Base-by-base conservation (phyloP, 345 rosid genomes). In the Citrus glauca region DNA sequence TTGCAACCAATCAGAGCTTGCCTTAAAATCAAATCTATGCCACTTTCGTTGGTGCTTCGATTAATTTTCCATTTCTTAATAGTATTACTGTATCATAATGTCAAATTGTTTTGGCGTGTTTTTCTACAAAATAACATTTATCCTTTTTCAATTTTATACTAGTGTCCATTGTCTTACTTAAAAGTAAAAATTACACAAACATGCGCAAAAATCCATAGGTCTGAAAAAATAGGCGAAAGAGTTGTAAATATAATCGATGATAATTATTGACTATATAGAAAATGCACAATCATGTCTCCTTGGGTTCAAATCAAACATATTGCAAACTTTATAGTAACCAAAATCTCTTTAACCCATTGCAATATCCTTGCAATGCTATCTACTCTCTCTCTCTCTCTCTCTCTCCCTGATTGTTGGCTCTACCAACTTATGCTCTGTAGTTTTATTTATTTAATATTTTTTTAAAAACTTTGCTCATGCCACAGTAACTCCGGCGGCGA, bases 401-500 rank as follows among this genome's bases (percentile, higher is more conserved):
- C 35, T 5, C 35, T 33, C 35, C 22, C 57, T 53, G 4, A 5
- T 53, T 53, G 57, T 17, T 53, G 57, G 57, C 57, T 53, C 6
- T 19, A 14, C 79, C 70, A 53, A 19, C 66, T 35, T 14, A 37
- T 50, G 10, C 3, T 42, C 6, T 27, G 5, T 17, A 40, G 30
- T 57, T n/a, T 70, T 6, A 33, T 63, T 78, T 63, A 28, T 55
- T 40, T 60, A 42, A 40, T 32, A 30, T 20, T 7, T 7, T 42
- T 38, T 69, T n/a, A n/a, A 10, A 59, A 24, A 24, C 24, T 53
- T 4, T 11, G 56, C 33, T 66, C 70, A 77, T 30, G 83, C 79
- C 2, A 76, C 83, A 3, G 79, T 77, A 64, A 77, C 77, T 66
- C 67, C 83, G 4, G 77, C 83, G 4, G 77, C 48, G 2, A 74